Evolutionary conservation across 768 basidiomycete species (phyloP).

Genomic region (Harrya chromipes): DNA sequence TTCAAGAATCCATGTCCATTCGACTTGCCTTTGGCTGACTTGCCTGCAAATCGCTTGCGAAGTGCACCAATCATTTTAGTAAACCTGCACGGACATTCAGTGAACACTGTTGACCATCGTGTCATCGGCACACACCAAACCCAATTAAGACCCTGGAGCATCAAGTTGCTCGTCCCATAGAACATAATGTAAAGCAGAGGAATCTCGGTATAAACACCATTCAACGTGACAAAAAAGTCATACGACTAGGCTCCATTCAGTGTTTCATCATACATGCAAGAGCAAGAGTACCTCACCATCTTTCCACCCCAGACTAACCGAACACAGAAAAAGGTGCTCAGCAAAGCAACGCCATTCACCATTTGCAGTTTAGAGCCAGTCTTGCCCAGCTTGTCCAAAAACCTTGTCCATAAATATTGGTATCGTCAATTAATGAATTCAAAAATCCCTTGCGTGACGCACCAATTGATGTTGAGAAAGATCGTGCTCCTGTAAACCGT

Average conservation of each 20-base stretch:
- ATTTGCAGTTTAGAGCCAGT: slow-evolving; percentile 68
- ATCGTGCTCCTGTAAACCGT: slow-evolving; percentile 60
- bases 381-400: slow-evolving; percentile 71
- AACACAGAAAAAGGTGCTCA: slow-evolving; percentile 65
- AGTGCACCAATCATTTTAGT: slow-evolving; percentile 68
- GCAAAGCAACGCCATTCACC: slow-evolving; percentile 66
- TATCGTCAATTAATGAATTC: too few species aligned
- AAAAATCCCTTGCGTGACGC: slow-evolving; percentile 10
- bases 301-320: slow-evolving; percentile 70
- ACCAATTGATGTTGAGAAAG: slow-evolving; percentile 90
- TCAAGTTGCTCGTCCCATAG: slow-evolving; percentile 57
- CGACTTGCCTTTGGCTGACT: slow-evolving; percentile 12
- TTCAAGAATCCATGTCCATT: slow-evolving; percentile 14
- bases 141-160: slow-evolving; percentile 73
- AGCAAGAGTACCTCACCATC: slow-evolving; percentile 25
- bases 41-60: slow-evolving; percentile 52
- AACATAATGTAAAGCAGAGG: slow-evolving; percentile 48
- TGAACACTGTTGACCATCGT: not conserved
- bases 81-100: slow-evolving; percentile 43
- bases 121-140: slow-evolving; percentile 55
- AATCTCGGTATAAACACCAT: slow-evolving; percentile 51
- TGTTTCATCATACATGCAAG: not conserved
- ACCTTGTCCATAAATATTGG: slow-evolving; percentile 39
- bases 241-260: slow-evolving; percentile 47
- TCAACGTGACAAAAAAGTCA: slow-evolving; percentile 61